Evolutionary conservation across 257 asterid species (phyloP).

Genomic region (Voacanga thouarsii): DNA sequence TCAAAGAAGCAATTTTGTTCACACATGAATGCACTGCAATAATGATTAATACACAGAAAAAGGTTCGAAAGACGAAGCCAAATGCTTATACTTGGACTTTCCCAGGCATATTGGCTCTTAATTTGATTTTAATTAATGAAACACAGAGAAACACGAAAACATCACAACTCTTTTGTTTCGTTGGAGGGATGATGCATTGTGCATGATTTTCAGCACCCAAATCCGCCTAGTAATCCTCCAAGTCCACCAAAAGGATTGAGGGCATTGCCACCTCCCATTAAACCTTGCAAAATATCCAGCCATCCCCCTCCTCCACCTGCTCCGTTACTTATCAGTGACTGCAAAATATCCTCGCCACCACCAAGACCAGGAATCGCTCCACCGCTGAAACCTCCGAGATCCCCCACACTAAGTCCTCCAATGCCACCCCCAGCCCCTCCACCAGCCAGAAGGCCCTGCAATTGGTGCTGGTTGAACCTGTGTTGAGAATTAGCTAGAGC

Average conservation of each 20-base stretch:
- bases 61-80: background rate
- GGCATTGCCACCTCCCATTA: slow-evolving; percentile 32
- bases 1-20: background rate
- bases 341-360: slow-evolving; percentile 15
- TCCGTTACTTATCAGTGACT: slow-evolving; percentile 17
- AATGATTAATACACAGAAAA: background rate
- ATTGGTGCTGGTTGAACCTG: slow-evolving; percentile 11
- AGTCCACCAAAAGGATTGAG: slow-evolving; percentile 33
- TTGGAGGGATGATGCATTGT: background rate
- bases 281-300: slow-evolving; percentile 28
- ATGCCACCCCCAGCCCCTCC: slow-evolving; percentile 21
- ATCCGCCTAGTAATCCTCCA: slow-evolving; percentile 35
- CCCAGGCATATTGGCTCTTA: background rate
- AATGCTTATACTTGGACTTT: background rate
- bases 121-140: background rate
- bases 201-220: background rate
- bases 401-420: background rate
- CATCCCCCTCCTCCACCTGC: slow-evolving; percentile 21
- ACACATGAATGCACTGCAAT: background rate
- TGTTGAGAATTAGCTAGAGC: slow-evolving; percentile 18
- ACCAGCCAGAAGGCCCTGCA: slow-evolving; percentile 27
- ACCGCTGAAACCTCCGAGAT: background rate
- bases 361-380: background rate
- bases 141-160: background rate
- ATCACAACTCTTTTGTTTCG: too few relatives aligned